Evolutionary conservation across 495 filamentous ascomycete genomes (phyloP).

Genomic region (Sabuloglossum arenarium): DNA sequence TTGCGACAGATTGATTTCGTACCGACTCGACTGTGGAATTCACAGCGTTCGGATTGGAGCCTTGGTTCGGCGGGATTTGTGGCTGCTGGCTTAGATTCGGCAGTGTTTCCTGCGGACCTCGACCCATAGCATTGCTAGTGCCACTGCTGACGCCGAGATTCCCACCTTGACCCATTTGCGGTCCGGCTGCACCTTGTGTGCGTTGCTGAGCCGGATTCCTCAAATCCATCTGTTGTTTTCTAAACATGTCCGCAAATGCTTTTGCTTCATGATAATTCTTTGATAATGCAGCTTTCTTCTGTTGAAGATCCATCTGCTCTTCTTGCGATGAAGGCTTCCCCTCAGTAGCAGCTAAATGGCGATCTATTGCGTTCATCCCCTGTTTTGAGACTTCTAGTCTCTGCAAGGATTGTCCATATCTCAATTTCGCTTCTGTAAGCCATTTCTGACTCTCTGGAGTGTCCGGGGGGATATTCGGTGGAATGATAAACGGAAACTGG

Average conservation of each 20-base stretch:
- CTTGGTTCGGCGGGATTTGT: neutral
- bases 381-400: conserved; percentile 26
- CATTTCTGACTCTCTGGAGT: conserved; percentile 26
- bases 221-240: conserved; percentile 15
- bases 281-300: conserved; percentile 11
- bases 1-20: neutral
- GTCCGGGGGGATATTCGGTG: conserved; percentile 21
- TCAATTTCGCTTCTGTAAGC: conserved; percentile 28
- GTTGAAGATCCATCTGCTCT: conserved; percentile 23
- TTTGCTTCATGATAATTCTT: conserved; percentile 25
- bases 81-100: neutral
- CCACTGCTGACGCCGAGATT: neutral
- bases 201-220: conserved; percentile 1
- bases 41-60: neutral
- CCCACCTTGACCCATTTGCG: neutral
- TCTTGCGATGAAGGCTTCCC: conserved; percentile 21
- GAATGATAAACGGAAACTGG: conserved; percentile 24
- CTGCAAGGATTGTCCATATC: conserved; percentile 30
- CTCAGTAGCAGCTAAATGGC: conserved; percentile 15
- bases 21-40: neutral
- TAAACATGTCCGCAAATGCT: conserved; percentile 20
- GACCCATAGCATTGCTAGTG: neutral
- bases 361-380: conserved; percentile 9
- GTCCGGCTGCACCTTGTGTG: neutral
- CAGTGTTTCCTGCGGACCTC: neutral